Conservation (phyloP, 106 monocot genomes). For the Iris macrosiphon region DNA sequence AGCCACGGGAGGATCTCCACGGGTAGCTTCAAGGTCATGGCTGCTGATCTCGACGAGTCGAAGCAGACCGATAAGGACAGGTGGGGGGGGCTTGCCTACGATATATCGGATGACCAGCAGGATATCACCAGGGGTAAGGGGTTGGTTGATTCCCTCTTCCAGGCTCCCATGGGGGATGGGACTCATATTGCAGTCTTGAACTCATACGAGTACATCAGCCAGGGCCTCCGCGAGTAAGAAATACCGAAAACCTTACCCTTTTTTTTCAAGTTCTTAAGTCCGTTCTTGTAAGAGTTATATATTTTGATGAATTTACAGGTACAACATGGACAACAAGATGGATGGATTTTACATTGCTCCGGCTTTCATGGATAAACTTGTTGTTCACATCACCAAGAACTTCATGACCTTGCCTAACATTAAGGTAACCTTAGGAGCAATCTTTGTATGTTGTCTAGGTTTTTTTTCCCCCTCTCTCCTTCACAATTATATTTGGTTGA, state of each 20-base stretch:
- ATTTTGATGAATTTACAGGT: slow-evolving; percentile 23
- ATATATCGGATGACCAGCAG: slow-evolving; percentile 90
- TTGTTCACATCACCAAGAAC: slow-evolving; percentile 93
- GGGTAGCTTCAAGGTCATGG: slow-evolving; percentile 51
- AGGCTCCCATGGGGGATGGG: slow-evolving; percentile 75
- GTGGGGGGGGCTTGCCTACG: slow-evolving; percentile 59
- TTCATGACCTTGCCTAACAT: slow-evolving; percentile 94
- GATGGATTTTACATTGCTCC: slow-evolving; percentile 89
- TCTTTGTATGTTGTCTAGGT: not conserved
- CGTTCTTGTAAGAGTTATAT: not conserved
- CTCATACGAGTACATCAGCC: slow-evolving; percentile 90
- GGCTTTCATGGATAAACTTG: slow-evolving; percentile 88
- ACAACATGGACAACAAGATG: slow-evolving; percentile 67
- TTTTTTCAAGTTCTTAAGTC: no score
- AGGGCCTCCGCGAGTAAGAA: slow-evolving; percentile 72
- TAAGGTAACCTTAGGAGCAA: slow-evolving; percentile 33
- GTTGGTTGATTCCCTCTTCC: slow-evolving; percentile 69
- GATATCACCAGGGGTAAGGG: slow-evolving; percentile 96
- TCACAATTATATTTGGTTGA: not conserved
- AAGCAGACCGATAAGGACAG: slow-evolving; percentile 67
- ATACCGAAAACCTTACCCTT: not conserved
- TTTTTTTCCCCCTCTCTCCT: not conserved
- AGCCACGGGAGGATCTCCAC: slow-evolving; percentile 44
- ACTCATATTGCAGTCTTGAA: slow-evolving; percentile 74
- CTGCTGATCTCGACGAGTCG: slow-evolving; percentile 56